Evolutionary conservation across 2,329 filamentous ascomycete species (phyloP).

Genomic region (Fusarium protoensiforme): DNA sequence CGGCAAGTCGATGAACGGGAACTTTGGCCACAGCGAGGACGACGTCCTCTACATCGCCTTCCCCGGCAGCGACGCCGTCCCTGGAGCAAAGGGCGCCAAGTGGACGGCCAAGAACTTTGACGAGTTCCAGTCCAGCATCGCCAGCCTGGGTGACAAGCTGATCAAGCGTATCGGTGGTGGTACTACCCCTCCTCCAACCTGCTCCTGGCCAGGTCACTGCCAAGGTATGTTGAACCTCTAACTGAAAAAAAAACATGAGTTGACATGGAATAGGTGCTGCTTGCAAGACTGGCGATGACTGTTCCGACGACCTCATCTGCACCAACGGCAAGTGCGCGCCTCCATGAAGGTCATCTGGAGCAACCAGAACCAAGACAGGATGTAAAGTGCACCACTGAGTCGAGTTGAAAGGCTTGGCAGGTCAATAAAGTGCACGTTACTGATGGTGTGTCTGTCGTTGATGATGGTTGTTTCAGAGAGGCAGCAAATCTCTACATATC

Average conservation of each 20-base stretch:
- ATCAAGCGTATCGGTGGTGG: constrained; percentile 48
- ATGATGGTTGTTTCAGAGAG: not conserved
- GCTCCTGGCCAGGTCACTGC: constrained; percentile 33
- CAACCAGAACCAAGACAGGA: not conserved
- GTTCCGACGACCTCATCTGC: constrained; percentile 39
- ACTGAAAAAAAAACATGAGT: not conserved
- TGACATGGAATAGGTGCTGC: constrained; percentile 28
- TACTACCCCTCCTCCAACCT: constrained; percentile 9
- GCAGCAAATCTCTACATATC: not conserved
- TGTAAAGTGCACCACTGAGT: not conserved
- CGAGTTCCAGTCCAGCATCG: constrained; percentile 66
- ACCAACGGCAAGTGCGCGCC: constrained; percentile 32
- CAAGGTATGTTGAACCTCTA: constrained; percentile 12
- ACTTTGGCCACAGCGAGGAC: constrained; percentile 64
- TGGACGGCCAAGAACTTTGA: constrained; percentile 63
- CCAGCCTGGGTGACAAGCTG: constrained; percentile 61
- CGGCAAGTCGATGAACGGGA: constrained; percentile 62
- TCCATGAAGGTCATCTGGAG: not conserved
- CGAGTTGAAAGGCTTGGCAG: not conserved
- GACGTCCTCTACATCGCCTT: constrained; percentile 74
- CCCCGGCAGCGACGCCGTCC: constrained; percentile 65
- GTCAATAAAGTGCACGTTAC: not conserved
- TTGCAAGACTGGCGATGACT: constrained; percentile 37
- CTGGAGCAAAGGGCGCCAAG: constrained; percentile 61
- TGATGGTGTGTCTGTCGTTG: not conserved